Base-by-base conservation (phyloP, 805 yeast genomes). In the Lachancea cidri region DNA sequence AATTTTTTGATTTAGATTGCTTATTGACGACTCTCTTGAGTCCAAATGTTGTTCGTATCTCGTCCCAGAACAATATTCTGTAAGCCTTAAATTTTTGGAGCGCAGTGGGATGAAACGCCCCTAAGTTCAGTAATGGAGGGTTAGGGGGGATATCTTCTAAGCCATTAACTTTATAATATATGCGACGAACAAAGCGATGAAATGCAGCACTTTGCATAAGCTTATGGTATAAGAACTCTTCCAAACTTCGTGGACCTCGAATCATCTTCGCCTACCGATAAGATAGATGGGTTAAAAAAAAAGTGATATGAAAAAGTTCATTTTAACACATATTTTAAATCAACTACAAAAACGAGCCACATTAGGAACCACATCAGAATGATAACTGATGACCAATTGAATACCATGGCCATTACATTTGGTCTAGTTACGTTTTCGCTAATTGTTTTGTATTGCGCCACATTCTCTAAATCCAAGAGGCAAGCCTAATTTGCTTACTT, bases 361-460 rank as follows among this genome's bases (percentile, higher is more conserved):
- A n/a, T n/a, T n/a, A n/a, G n/a, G n/a, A 19, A 19, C 17, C 3
- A 6, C n/a, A 25, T 13, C 33, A 48, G 37, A 36, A 89, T 89
- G 96, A 88, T 89, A 55, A 71, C 86, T 13, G 97, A 89, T 71
- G 70, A 70, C 41, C 93, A 87, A 63, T 74, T 89, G 60, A 78
- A 88, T 61, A 66, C 76, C 36, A 67, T 86, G 34, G 94, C 86
- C 38, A 72, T 86, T 35, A 63, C 77, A 9, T 81, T 84, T 50
- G 97, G 96, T 4, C 61, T 87, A 41, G 58, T 77, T 4, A 79
- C 93, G 47, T 73, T 87, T 61, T 72, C 78, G 2, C 70, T 89
- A 51, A 83, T 88, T 29, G 65, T 85, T 34, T 67, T 82, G 3
- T 89, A 83, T 65, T 93, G 87, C 49, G 73, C 81, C 25, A 70